Evolutionary conservation across 1,284 basidiomycete species (phyloP).

Genomic region (Somion occarium): DNA sequence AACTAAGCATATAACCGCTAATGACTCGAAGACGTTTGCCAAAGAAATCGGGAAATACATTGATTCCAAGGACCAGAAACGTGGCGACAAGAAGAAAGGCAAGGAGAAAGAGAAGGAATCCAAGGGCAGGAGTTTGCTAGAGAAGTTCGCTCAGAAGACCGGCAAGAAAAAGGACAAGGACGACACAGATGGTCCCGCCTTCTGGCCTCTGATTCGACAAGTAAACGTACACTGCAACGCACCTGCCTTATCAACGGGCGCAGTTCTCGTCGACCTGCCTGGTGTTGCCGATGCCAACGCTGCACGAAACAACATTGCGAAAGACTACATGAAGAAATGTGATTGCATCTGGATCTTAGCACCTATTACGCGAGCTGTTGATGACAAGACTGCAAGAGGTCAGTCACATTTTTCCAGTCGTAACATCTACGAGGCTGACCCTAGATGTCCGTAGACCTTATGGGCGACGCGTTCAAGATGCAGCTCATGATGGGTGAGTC

Average conservation of each 20-base stretch:
- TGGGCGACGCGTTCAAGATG: conserved; percentile 57
- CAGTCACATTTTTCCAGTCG: conserved; percentile 8
- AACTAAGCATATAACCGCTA: conserved; percentile 45
- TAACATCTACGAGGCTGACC: neutral
- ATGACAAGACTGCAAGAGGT: conserved; percentile 58
- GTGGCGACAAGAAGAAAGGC: conserved; percentile 35
- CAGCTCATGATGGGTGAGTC: conserved; percentile 48
- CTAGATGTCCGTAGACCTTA: conserved; percentile 35
- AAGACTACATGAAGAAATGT: conserved; percentile 57
- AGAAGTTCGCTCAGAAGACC: conserved; percentile 18
- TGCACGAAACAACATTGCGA: conserved; percentile 50
- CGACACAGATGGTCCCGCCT: conserved; percentile 34
- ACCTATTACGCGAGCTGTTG: conserved; percentile 50
- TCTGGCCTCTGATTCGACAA: conserved; percentile 60
- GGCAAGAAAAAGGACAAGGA: conserved; percentile 32
- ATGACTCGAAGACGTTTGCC: conserved; percentile 46
- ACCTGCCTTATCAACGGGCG: conserved; percentile 48
- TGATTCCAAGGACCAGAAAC: conserved; percentile 57
- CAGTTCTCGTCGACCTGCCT: conserved; percentile 55
- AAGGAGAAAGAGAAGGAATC: conserved; percentile 34
- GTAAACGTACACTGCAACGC: conserved; percentile 55
- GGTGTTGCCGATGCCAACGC: conserved; percentile 61
- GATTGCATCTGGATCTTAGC: conserved; percentile 54
- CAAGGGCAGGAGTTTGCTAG: conserved; percentile 26
- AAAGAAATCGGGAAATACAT: conserved; percentile 59